Conservation (phyloP, 169 alveolate species). For the Nephromyces sp. region DNA sequence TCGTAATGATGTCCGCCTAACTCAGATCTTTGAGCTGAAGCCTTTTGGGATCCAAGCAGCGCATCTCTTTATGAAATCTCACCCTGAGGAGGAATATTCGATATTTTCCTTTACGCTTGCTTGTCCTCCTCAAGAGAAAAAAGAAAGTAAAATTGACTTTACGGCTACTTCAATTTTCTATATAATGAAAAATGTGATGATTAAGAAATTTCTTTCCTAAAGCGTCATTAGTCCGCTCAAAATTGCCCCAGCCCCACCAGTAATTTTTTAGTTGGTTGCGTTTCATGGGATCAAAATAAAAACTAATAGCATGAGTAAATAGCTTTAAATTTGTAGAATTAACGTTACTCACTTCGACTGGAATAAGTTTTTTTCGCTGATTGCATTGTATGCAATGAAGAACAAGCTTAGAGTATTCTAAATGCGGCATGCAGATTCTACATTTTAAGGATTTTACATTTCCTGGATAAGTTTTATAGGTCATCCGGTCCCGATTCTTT, state of each 20-base stretch:
- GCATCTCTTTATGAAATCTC: background rate
- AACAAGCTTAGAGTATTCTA: too few species aligned
- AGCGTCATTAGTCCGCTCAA: background rate
- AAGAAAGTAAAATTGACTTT: background rate
- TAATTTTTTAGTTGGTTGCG: background rate
- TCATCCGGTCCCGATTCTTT: too few species aligned
- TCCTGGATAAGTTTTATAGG: too few species aligned
- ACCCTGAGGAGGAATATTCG: background rate
- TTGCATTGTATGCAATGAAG: too few species aligned
- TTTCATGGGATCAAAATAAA: too few species aligned
- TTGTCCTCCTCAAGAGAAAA: background rate
- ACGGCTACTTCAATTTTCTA: background rate
- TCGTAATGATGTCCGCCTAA: too few species aligned
- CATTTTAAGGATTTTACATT: too few species aligned
- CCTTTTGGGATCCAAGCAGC: background rate
- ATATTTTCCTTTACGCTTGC: background rate
- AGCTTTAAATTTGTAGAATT: too few species aligned
- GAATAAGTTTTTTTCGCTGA: too few species aligned
- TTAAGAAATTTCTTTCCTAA: background rate
- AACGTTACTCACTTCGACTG: too few species aligned
- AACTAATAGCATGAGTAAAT: too few species aligned
- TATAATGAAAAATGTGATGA: background rate
- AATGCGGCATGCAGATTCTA: too few species aligned
- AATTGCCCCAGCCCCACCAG: background rate
- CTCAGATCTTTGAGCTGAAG: background rate